Base-by-base conservation (phyloP, 345 rosid genomes). In the Gossypium bickii region DNA sequence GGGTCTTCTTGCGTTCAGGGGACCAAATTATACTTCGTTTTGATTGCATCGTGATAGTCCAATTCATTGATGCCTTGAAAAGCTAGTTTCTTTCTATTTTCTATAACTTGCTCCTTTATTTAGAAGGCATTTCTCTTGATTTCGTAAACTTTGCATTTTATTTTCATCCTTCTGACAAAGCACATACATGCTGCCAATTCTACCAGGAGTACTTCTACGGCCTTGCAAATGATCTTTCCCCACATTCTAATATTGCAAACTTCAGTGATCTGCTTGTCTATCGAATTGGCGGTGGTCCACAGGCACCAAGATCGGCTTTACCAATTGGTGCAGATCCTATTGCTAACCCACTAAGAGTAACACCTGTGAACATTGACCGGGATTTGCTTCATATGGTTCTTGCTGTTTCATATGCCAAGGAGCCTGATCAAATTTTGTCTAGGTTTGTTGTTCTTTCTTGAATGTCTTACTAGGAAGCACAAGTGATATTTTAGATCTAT, bases 151-250 rank as follows among this genome's bases (percentile, higher is more conserved):
- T 69, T 51, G 45, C 17, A n/a, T 12, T 73, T 38, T 75, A 22
- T 38, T 41, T 65, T 22, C 66, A 52, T 45, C 51, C 58, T n/a
- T 22, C 58, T 68, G 38, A 76, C 59, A 60, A 53, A 22, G 55
- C 22, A 29, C 1, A 18, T 34, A 12, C 69, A 34, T 38, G 10
- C 51, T 34, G 45, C 79, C 3, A 24, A 9, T 52, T 80, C 59
- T 80, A 68, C 44, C 87, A 92, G 97, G 99, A 93, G 80, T 95
- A 95, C 58, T 95, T 91, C 69, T 93, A 95, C 15, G 94, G 99
- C 67, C 84, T 85, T 11, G 70, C 87, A 9, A 90, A 90, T 81
- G 96, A 89, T 71, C 90, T 93, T 41, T 89, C 92, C n/a, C 98
- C 97, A 0, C 94, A 89, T 61, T 79, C 96, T 74, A 88, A 84